Evolutionary conservation across 257 asterid species (phyloP).

Genomic region (Penstemon eatonii): DNA sequence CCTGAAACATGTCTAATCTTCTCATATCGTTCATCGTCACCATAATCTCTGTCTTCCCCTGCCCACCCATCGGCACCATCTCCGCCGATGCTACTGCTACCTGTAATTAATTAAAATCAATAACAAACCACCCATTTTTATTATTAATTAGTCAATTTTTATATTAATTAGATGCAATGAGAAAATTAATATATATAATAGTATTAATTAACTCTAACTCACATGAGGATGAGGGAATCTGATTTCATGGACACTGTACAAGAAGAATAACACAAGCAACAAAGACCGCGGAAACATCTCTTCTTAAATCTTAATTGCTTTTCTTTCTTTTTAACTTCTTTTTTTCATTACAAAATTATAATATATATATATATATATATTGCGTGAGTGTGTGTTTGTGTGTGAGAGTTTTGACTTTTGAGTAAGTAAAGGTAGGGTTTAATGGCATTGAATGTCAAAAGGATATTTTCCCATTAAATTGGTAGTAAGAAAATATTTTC

Average conservation of each 20-base stretch:
- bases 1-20: conserved; percentile 63
- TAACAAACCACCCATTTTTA: background rate
- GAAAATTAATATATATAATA: too few relatives aligned
- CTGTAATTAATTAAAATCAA: conserved; percentile 37
- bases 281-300: conserved; percentile 46
- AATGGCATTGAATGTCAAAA: conserved; percentile 37
- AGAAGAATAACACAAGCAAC: conserved; percentile 37
- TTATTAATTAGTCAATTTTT: conserved; percentile 7
- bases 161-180: background rate
- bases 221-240: conserved; percentile 34
- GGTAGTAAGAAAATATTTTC: too few relatives aligned
- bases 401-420: too few relatives aligned
- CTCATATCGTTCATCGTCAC: conserved; percentile 55
- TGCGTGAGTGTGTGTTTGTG: too few relatives aligned
- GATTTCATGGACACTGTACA: conserved; percentile 20
- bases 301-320: conserved; percentile 6
- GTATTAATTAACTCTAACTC: conserved; percentile 23
- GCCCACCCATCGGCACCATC: conserved; percentile 52
- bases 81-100: conserved; percentile 30
- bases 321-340: background rate
- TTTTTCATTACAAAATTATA: background rate
- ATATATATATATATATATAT: too few relatives aligned
- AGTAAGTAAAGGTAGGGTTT: conserved; percentile 30
- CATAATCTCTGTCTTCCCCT: conserved; percentile 47
- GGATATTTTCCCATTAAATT: background rate